Base-by-base conservation (phyloP, 352 stramenopile genomes). In the Elongisporangium anandrum region DNA sequence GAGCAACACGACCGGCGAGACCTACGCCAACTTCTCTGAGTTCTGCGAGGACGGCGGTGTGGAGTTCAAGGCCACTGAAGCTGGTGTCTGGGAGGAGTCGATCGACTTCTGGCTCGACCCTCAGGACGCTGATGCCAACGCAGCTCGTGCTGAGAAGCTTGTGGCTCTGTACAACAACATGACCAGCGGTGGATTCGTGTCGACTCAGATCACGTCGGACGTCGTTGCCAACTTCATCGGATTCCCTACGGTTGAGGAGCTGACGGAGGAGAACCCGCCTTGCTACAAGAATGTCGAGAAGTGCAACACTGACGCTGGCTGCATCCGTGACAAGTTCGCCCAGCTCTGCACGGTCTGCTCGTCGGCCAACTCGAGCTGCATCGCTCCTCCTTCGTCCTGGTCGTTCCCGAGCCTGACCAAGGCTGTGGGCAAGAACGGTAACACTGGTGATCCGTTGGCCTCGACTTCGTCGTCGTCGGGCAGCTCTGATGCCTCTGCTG, bases 41-140 rank as follows among this genome's bases (percentile, higher is more conserved):
- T 92, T 88, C 61, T 90, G 79, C 54, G 59, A 82, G 26, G 68
- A 81, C 38, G 79, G 76, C 54, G 70, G 78, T 23, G 68, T 89
- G 0, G 82, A 90, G 60, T 92, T 77, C 39, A 73, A 60, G 10
- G 63, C 68, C 16, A 57, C 63, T 17, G 60, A 56, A 7, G 24
- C 3, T 13, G 75, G 72, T 8, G 66, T 70, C 22, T 87, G 76
- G 69, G 78, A 85, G 38, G 59, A 81, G 49, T 74, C 78, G 45
- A 79, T 92, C 17, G 61, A 67, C 21, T 92, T 90, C 63, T 90
- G 82, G 82, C 66, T 76, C 34, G 78, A 89, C 52, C 79, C 79
- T 34, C 79, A 87, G 65, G 71, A 88, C 57, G 74, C 79, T 55
- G 55, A 68, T 4, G 68, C 74, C 39, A 90, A 90, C 61, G 52